These are phyloP conservation scores for Aurinia saxatilis DNA, from an alignment of 345 rosid species.

Conservation along the genomic window DNA sequence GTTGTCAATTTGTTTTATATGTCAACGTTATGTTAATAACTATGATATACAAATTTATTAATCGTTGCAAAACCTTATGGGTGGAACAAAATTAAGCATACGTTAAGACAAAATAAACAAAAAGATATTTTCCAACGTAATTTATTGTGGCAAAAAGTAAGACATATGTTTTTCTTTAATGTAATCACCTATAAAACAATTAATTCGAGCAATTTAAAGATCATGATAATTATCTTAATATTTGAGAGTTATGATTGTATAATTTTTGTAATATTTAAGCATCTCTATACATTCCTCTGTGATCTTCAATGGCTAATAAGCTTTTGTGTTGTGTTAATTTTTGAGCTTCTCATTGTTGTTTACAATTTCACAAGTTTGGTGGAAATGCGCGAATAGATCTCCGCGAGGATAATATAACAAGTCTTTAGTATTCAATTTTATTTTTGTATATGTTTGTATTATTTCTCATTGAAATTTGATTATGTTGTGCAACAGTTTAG, in stretches of 20 bases:
- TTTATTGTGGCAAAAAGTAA: constrained; percentile 4
- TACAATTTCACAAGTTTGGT: constrained; percentile 8
- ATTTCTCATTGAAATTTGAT: no score
- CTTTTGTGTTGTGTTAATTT: constrained; percentile 9
- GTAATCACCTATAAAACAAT: constrained; percentile 15
- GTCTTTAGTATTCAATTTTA: background rate
- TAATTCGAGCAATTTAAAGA: background rate
- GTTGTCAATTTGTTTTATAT: no score
- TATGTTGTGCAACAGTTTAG: constrained; percentile 12
- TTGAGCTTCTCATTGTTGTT: constrained; percentile 9
- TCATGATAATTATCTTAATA: no score
- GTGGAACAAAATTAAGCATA: constrained; percentile 22
- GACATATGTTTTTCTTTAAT: background rate
- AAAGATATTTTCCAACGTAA: background rate
- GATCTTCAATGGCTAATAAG: constrained; percentile 9
- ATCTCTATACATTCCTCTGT: background rate
- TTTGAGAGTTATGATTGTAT: constrained; percentile 21
- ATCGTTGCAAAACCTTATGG: background rate
- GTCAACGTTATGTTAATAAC: no score
- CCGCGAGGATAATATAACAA: no score
- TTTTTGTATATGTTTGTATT: no score
- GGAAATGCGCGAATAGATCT: background rate
- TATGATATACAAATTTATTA: background rate
- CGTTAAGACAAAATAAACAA: constrained; percentile 2
- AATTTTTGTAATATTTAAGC: background rate